Base-by-base conservation (phyloP, 139 green algal genomes). In the Chlorella vulgaris region DNA sequence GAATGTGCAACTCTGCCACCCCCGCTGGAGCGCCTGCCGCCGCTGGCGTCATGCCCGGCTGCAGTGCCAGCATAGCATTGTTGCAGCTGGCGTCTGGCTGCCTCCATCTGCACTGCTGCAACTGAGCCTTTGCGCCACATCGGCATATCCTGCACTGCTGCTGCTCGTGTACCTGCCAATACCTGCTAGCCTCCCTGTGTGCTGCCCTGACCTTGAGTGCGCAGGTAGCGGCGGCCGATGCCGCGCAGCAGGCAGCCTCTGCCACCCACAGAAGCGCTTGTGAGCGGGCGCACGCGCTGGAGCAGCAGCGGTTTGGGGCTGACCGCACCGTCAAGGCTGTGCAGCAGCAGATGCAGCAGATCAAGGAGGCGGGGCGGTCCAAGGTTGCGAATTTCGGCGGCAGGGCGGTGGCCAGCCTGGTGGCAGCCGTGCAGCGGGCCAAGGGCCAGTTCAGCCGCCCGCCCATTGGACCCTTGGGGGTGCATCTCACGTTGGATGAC, bases 381-480 rank as follows among this genome's bases (percentile, higher is more conserved):
- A 81, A 65, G 73, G 65, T 87, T 61, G 31, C 47, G 2, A 43
- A n/a, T 0, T 90, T 87, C 84, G 86, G 86, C 2, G 69, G 35
- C 26, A 35, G 55, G 26, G 18, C 35, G 0, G 69, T 81, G 69
- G 62, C 74, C 40, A 6, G 76, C n/a, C 50, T 89, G 35, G 31
- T 71, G n/a, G 19, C n/a, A 38, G 61, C 22, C 3, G 80, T 90
- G 13, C 10, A 81, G 8, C 51, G 26, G 31, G 47, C 51, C 7
- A 31, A 26, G 38, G 65, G 55, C 4, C 22, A 51, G 15, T 90
- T 90, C 58, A 69, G 84, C 70, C 50, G 40, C 28, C 75, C 69
- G 62, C 86, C 86, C n/a, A 85, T 90, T 22, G 86, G 86, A 22
- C 86, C 86, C 19, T 5, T 90, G 38, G 86, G 86, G 2, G 33